phyloP scores from a whole-genome alignment of 169 alveolate species.

The Cyclospora cayetanensis region DNA sequence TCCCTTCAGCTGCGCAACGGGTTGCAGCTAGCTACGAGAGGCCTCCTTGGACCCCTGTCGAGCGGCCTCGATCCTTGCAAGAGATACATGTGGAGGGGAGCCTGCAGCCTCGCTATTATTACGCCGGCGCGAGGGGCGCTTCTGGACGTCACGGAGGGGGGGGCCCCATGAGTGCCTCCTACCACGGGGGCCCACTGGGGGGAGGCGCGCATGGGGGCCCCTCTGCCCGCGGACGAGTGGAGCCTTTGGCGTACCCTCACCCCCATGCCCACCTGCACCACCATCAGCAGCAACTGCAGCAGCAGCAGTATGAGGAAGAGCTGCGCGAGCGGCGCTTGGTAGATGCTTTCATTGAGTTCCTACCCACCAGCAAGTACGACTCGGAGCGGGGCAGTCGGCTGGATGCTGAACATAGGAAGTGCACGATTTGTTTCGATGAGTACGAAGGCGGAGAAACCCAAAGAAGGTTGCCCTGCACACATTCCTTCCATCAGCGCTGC shows the following conservation, averaged over 20 bases:
- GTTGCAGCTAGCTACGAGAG: too few species aligned
- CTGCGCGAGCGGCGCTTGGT: not conserved
- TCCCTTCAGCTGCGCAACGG: too few species aligned
- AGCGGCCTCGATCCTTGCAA: too few species aligned
- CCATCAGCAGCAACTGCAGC: too few species aligned
- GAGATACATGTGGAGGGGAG: too few species aligned
- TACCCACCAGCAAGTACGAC: slow-evolving; percentile 17
- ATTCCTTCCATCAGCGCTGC: slow-evolving; percentile 82
- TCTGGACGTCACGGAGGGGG: too few species aligned
- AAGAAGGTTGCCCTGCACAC: slow-evolving; percentile 84
- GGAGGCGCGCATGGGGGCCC: not conserved
- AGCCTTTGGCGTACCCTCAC: not conserved
- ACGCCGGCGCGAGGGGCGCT: too few species aligned
- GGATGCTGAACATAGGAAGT: not conserved
- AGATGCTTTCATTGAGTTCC: not conserved
- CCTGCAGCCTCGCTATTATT: too few species aligned
- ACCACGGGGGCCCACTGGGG: not conserved
- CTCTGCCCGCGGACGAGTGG: not conserved
- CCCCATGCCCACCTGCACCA: not conserved
- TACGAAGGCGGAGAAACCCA: slow-evolving; percentile 59
- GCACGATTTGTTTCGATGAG: slow-evolving; percentile 65
- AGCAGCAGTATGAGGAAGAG: too few species aligned
- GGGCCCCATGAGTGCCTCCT: too few species aligned
- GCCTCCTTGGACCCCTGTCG: not conserved
- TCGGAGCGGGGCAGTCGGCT: not conserved